Base-by-base conservation (phyloP, 805 yeast genomes). In the Pichia exigua region DNA sequence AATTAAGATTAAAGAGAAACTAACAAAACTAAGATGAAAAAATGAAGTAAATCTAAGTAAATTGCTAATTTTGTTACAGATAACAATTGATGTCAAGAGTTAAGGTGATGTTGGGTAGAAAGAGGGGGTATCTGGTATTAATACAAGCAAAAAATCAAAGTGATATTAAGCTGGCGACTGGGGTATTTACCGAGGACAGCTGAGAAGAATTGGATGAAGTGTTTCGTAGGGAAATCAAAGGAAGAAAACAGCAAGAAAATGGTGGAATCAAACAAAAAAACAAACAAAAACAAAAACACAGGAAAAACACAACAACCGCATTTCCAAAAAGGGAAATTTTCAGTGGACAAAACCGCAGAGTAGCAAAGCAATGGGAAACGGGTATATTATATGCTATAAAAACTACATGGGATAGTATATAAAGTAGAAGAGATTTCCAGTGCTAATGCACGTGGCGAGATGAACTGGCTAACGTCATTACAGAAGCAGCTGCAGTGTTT, bases 381-480 rank as follows among this genome's bases (percentile, higher is more conserved):
- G 42, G n/a, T 10, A 12, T 40, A n/a, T 21, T 4, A 11, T 4
- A 11, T 40, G 42, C 11, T 24, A 17, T 17, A 24, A 8, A 11
- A 21, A 21, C 10, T 18, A 35, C 35, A 15, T n/a, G 12, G 6
- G 11, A 13, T 40, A 18, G 27, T 8, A 40, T 26, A 26, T 42
- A 43, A 5, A 21, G 32, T 18, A 26, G n/a, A 18, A 17, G 44
- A 35, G 32, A 28, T 10, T 28, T 10, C 32, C 7, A 12, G n/a
- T 13, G 35, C n/a, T 15, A 30, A 24, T 12, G 12, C 10, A 47
- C 48, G 44, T 47, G 41, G 10, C 54, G 35, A 9, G 51, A 47
- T 2, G 54, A 51, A 20, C 54, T 51, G 12, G 54, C 54, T 1
- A 51, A 18, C 2, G 54, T 51, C 43, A 51, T 44, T 5, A 51